Conservation (phyloP, 1,139 yeast genomes). For the Kodamaea ohmeri region DNA sequence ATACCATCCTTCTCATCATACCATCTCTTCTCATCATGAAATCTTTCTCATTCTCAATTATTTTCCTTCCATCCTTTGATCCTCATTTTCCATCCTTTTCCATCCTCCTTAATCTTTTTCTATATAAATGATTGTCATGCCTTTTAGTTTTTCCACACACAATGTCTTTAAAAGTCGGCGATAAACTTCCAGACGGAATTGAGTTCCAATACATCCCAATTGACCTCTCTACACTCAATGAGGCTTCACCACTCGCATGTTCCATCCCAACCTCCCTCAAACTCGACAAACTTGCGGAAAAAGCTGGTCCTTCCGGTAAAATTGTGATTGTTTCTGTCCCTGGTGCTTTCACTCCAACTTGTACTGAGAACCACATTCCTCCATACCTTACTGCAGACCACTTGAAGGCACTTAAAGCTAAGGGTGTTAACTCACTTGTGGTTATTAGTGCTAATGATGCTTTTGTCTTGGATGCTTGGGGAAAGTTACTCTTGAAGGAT, state of each 20-base stretch:
- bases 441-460: conserved; percentile 30
- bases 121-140: background rate
- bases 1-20: too few species aligned
- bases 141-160: background rate
- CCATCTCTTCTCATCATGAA: too few species aligned
- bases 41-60: too few species aligned
- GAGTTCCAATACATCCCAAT: conserved; percentile 28
- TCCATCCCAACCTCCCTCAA: conserved; percentile 24
- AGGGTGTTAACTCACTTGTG: conserved; percentile 23
- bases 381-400: conserved; percentile 20
- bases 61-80: background rate
- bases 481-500: conserved; percentile 26
- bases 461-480: conserved; percentile 32
- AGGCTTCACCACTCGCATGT: conserved; percentile 24
- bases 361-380: conserved; percentile 33
- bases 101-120: background rate
- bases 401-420: conserved; percentile 21
- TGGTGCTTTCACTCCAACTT: conserved; percentile 33
- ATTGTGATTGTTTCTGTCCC: conserved; percentile 27
- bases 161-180: conserved; percentile 19
- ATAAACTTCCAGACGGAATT: conserved; percentile 23
- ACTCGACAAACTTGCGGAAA: conserved; percentile 21
- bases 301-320: conserved; percentile 17
- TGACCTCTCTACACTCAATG: conserved; percentile 18
- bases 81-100: background rate